These are phyloP conservation scores for Hericium erinaceus DNA, from an alignment of 768 basidiomycete genomes.

Conservation along the genomic window DNA sequence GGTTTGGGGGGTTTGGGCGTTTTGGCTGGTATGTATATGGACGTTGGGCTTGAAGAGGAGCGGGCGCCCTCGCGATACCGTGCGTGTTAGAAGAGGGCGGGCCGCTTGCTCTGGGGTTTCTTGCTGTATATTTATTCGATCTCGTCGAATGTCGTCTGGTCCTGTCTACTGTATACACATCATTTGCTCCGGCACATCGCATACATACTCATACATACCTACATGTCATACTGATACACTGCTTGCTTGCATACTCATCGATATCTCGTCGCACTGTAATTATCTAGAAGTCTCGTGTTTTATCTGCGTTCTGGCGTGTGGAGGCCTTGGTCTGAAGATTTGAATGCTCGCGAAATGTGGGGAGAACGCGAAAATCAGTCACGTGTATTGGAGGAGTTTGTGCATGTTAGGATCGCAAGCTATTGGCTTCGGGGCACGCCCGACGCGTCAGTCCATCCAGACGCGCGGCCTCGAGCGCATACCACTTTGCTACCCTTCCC, in stretches of 20 bases:
- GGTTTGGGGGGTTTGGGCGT: too few relatives aligned
- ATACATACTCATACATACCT: not conserved
- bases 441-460: conserved; percentile 1
- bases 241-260: not conserved
- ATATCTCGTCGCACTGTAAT: not conserved
- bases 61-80: too few relatives aligned
- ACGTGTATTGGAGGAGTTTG: conserved; percentile 1
- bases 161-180: too few relatives aligned
- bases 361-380: not conserved
- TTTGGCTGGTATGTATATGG: too few relatives aligned
- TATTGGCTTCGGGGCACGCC: not conserved
- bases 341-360: too few relatives aligned
- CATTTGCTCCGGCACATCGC: not conserved
- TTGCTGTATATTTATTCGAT: not conserved
- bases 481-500: not conserved
- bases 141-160: not conserved
- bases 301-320: too few relatives aligned
- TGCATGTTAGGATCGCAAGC: conserved; percentile 3
- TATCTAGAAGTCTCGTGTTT: too few relatives aligned
- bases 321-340: too few relatives aligned
- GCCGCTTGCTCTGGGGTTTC: not conserved
- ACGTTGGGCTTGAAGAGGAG: too few relatives aligned
- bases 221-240: not conserved
- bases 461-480: conserved; percentile 1
- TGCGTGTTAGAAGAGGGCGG: too few relatives aligned